phyloP scores from a whole-genome alignment of 1,139 yeast species.

The Wickerhamomyces sp. region DNA sequence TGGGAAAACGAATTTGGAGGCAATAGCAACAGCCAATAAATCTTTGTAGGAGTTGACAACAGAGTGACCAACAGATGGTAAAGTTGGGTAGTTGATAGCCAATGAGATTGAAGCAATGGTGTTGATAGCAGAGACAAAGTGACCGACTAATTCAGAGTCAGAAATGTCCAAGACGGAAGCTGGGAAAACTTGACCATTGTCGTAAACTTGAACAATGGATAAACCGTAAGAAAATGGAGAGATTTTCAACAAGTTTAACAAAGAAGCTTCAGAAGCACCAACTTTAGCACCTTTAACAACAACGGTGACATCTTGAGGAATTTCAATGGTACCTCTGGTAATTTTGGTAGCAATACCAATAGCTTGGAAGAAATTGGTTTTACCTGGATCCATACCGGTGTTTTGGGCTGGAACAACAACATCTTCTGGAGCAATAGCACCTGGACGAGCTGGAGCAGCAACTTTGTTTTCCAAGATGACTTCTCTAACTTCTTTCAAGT shows the following conservation, averaged over 20 bases:
- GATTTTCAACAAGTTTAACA: conserved; percentile 98
- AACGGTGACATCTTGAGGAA: conserved; percentile 94
- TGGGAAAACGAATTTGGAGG: conserved; percentile 98
- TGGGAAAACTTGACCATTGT: conserved; percentile 98
- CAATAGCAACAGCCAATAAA: conserved; percentile 95
- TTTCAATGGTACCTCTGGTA: conserved; percentile 99
- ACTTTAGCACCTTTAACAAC: conserved; percentile 82
- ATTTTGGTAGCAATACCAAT: conserved; percentile 99
- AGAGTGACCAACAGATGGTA: conserved; percentile 99
- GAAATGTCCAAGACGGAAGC: conserved; percentile 95
- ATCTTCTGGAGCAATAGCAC: conserved; percentile 98
- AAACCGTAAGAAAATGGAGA: conserved; percentile 99
- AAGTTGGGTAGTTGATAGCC: conserved; percentile 99
- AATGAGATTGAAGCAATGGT: conserved; percentile 94
- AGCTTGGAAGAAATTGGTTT: conserved; percentile 99
- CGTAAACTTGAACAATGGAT: conserved; percentile 94
- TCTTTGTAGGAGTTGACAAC: conserved; percentile 99
- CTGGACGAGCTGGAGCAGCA: conserved; percentile 99
- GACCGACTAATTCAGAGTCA: conserved; percentile 90
- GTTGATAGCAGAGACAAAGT: conserved; percentile 90
- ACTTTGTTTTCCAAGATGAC: conserved; percentile 85
- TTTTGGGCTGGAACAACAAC: conserved; percentile 98
- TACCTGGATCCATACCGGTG: conserved; percentile 99
- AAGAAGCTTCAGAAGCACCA: conserved; percentile 99
- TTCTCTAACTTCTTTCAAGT: conserved; percentile 90